Conservation (phyloP, 768 basidiomycete species). For the Boletus vinaceobasis region DNA sequence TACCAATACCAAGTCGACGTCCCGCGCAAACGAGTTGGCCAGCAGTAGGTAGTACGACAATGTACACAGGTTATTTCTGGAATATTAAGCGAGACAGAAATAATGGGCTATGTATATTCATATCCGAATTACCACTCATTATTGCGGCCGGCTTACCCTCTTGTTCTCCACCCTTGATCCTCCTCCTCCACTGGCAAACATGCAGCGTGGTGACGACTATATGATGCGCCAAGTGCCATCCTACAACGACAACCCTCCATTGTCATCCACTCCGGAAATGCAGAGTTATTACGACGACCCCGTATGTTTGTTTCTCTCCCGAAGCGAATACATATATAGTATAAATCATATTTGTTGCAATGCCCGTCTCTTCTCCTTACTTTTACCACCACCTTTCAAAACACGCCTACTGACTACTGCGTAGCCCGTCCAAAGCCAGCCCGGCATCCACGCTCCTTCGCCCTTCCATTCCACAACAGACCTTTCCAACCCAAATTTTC, state of each 20-base stretch:
- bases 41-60: neutral
- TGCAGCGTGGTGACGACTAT: slow-evolving; percentile 25
- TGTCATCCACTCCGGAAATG: slow-evolving; percentile 21
- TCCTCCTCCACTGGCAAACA: neutral
- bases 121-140: neutral
- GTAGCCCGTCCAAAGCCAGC: slow-evolving; percentile 34
- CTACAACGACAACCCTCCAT: slow-evolving; percentile 19
- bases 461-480: slow-evolving; percentile 19
- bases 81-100: neutral
- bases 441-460: slow-evolving; percentile 38
- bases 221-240: slow-evolving; percentile 25
- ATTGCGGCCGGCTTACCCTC: neutral
- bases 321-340: slow-evolving; percentile 4
- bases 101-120: neutral
- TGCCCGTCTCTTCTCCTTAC: neutral
- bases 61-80: neutral
- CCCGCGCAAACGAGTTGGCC: too few species aligned
- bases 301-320: slow-evolving; percentile 6
- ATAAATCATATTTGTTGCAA: neutral
- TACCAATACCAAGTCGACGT: too few species aligned
- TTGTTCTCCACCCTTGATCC: neutral
- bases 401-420: slow-evolving; percentile 18
- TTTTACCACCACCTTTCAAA: neutral
- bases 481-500: slow-evolving; percentile 22
- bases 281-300: slow-evolving; percentile 31